Evolutionary conservation across 148 eudicot genomes (phyloP).

Genomic region (Cornus florida): DNA sequence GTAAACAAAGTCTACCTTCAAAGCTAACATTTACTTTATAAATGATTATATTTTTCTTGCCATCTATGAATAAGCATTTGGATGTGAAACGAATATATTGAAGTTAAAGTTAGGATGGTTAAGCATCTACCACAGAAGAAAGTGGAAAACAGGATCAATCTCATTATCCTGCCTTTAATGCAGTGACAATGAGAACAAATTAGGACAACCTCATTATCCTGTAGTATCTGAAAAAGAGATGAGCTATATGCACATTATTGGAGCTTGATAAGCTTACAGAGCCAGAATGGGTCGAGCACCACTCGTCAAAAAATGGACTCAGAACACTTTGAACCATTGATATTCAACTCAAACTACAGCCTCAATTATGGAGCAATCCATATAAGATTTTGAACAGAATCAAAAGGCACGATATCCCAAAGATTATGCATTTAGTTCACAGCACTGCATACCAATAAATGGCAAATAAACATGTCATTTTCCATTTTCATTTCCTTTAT

Average conservation of each 20-base stretch:
- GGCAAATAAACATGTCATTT: no score
- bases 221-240: background rate
- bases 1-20: background rate
- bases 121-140: background rate
- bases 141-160: background rate
- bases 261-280: background rate
- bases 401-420: no score
- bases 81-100: background rate
- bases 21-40: background rate
- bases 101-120: no score
- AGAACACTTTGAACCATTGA: background rate
- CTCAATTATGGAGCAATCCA: background rate
- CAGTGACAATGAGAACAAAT: background rate
- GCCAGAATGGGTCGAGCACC: background rate
- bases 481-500: background rate
- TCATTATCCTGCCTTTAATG: background rate
- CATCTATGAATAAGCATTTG: background rate
- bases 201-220: background rate
- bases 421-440: conserved; percentile 27
- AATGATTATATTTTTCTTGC: background rate
- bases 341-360: background rate
- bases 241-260: background rate
- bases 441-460: conserved; percentile 35
- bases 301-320: background rate
- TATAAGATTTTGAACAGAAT: background rate